Conservation (phyloP, 768 basidiomycete genomes). For the Tulasnella sp. region DNA sequence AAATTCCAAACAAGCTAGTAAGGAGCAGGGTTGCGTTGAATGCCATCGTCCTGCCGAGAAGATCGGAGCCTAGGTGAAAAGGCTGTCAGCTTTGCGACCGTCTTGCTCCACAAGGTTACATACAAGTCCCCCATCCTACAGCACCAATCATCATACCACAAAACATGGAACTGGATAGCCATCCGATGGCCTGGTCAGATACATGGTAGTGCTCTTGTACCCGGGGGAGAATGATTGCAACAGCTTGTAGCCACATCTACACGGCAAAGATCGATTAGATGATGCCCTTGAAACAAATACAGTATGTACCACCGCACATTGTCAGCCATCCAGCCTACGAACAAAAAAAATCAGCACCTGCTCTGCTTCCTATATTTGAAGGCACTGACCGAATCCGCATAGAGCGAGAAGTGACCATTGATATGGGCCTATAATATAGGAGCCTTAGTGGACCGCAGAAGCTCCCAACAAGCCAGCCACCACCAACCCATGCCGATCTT, state of each 20-base stretch:
- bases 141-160: conserved; percentile 97
- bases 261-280: conserved; percentile 9
- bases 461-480: neutral
- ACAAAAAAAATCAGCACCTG: neutral
- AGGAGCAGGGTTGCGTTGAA: conserved; percentile 91
- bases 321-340: conserved; percentile 81
- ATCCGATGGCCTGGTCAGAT: conserved; percentile 53
- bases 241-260: conserved; percentile 90
- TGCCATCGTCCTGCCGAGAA: conserved; percentile 76
- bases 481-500: conserved; percentile 73
- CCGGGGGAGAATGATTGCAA: conserved; percentile 90
- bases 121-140: conserved; percentile 84
- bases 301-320: conserved; percentile 45
- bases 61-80: conserved; percentile 57
- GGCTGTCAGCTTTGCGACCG: conserved; percentile 3
- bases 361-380: neutral
- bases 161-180: conserved; percentile 80
- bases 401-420: conserved; percentile 74
- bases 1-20: conserved; percentile 77
- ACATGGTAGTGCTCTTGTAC: conserved; percentile 84
- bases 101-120: conserved; percentile 23
- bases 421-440: conserved; percentile 43
- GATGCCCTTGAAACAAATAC: neutral
- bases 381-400: conserved; percentile 76
- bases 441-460: no score